Conservation (phyloP, 108 stramenopile genomes). For the Fistulifera solaris region DNA sequence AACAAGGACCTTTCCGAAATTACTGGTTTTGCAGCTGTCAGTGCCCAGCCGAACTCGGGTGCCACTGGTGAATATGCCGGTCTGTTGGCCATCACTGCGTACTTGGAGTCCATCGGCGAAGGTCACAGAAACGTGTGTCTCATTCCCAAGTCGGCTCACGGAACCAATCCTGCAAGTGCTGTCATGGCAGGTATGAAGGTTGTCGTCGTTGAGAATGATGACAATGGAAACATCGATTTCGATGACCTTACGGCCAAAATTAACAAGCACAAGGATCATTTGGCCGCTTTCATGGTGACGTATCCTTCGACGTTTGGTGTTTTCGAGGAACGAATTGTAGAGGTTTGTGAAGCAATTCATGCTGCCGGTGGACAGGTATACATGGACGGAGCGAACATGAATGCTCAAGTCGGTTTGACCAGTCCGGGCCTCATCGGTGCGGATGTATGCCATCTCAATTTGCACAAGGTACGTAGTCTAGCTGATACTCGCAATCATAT, state of each 20-base stretch:
- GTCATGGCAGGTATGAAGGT: constrained; percentile 96
- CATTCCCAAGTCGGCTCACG: constrained; percentile 98
- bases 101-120: constrained; percentile 76
- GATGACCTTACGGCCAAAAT: constrained; percentile 88
- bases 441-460: constrained; percentile 98
- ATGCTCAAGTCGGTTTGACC: constrained; percentile 96
- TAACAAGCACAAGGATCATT: constrained; percentile 79
- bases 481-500: too few species aligned
- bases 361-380: constrained; percentile 95
- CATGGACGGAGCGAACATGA: constrained; percentile 99
- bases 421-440: constrained; percentile 95
- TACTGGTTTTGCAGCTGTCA: constrained; percentile 98
- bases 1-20: constrained; percentile 94
- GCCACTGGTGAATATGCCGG: constrained; percentile 98
- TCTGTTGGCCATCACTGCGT: constrained; percentile 86
- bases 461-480: constrained; percentile 70
- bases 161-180: constrained; percentile 97
- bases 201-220: constrained; percentile 93
- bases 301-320: constrained; percentile 99
- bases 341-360: constrained; percentile 84
- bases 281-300: constrained; percentile 98
- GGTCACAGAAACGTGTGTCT: constrained; percentile 94
- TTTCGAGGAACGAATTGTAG: constrained; percentile 93
- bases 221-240: constrained; percentile 89
- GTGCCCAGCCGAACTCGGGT: constrained; percentile 96